A percentile compares a stretch with the other conserved stretches of the same genome.
phyloP scores from a whole-genome alignment of 2,329 filamentous ascomycete genomes.

The Septoria linicola region DNA sequence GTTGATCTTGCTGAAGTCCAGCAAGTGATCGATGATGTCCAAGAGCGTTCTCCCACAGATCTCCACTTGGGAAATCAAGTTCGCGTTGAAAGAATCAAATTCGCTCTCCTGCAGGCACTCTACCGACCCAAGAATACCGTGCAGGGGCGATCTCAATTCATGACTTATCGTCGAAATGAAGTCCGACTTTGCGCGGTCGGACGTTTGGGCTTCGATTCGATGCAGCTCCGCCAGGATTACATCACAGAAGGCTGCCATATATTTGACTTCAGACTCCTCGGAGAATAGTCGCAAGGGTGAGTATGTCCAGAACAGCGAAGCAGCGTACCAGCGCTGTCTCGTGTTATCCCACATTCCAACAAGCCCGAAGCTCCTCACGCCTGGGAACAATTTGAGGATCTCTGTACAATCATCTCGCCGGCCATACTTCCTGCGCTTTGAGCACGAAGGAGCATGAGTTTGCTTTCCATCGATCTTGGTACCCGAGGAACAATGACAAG shows the following conservation, averaged over 20 bases:
- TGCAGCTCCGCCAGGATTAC: conserved; percentile 45
- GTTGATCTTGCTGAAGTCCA: conserved; percentile 50
- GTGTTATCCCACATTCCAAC: conserved; percentile 54
- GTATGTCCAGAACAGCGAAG: conserved; percentile 47
- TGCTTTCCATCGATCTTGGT: conserved; percentile 9
- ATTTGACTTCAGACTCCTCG: conserved; percentile 42
- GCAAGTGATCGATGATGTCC: conserved; percentile 47
- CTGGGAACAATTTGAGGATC: conserved; percentile 45
- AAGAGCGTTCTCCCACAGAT: conserved; percentile 52
- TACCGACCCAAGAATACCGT: conserved; percentile 50
- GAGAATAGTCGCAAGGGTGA: conserved; percentile 46
- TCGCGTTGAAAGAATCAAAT: conserved; percentile 42
- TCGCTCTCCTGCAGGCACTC: conserved; percentile 51
- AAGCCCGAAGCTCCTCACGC: conserved; percentile 50
- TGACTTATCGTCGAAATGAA: conserved; percentile 55
- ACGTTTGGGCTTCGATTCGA: conserved; percentile 41
- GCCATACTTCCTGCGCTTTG: conserved; percentile 27
- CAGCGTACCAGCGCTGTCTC: conserved; percentile 35
- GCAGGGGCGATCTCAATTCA: conserved; percentile 51
- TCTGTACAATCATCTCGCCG: conserved; percentile 32
- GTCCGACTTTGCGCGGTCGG: conserved; percentile 52
- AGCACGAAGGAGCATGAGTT: conserved; percentile 17
- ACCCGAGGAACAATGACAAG: conserved; percentile 9
- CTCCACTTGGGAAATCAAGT: conserved; percentile 50
- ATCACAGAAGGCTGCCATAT: conserved; percentile 44